These are phyloP conservation scores for Babesia divergens DNA, from an alignment of 169 alveolate species.

Conservation along the genomic window DNA sequence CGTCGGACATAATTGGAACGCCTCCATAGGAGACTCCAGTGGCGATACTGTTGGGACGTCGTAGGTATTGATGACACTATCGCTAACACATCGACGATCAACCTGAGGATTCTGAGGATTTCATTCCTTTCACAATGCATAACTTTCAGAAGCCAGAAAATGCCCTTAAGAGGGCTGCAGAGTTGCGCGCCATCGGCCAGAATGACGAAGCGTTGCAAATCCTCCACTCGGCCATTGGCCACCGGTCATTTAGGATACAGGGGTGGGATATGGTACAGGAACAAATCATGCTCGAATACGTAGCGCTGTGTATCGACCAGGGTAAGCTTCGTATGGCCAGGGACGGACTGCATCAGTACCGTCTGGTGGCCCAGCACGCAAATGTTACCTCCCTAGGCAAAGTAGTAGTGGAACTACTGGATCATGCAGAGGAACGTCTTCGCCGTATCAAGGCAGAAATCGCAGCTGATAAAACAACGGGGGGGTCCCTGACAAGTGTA, in stretches of 20 bases:
- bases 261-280: slow-evolving; percentile 91
- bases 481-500: slow-evolving; percentile 55
- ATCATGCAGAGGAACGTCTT: slow-evolving; percentile 84
- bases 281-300: slow-evolving; percentile 85
- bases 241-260: slow-evolving; percentile 80
- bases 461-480: slow-evolving; percentile 43
- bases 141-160: slow-evolving; percentile 88
- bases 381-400: slow-evolving; percentile 87
- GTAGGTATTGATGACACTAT: no score
- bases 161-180: slow-evolving; percentile 89
- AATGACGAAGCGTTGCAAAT: slow-evolving; percentile 86
- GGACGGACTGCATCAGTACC: slow-evolving; percentile 88
- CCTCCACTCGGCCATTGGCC: slow-evolving; percentile 86
- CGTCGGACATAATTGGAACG: no score
- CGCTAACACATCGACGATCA: no score
- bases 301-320: slow-evolving; percentile 83
- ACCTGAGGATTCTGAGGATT: no score
- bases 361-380: slow-evolving; percentile 86
- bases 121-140: slow-evolving; percentile 69
- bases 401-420: slow-evolving; percentile 85
- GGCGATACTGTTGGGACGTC: no score
- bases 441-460: slow-evolving; percentile 72
- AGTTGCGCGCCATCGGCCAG: slow-evolving; percentile 85
- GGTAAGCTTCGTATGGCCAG: slow-evolving; percentile 85
- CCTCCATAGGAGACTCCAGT: no score